Percentiles rank a stretch among this genome's conserved stretches.
Conservation (phyloP, 73 alveolate species). For the Paramecium sonneborni region DNA sequence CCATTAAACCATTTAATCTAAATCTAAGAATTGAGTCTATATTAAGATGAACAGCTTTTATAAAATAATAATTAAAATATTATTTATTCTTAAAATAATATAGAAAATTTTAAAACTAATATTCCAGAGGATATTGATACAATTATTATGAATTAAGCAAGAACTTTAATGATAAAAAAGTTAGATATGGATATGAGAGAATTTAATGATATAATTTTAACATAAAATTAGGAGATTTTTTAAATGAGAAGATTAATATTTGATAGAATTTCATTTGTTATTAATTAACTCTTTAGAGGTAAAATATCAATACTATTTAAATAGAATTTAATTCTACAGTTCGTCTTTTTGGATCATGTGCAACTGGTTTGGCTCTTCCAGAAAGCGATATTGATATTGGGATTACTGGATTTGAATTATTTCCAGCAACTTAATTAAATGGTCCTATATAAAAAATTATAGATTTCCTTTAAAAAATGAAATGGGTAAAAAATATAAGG, state of each 20-base stretch:
- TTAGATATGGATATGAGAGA: constrained; percentile 55
- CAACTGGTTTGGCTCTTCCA: constrained; percentile 66
- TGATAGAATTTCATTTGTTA: constrained; percentile 8
- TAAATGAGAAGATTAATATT: not conserved
- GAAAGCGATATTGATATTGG: constrained; percentile 67
- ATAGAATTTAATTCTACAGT: not conserved
- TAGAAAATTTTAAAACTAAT: not conserved
- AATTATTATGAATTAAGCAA: not conserved
- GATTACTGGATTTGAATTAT: constrained; percentile 63
- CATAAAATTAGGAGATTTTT: not conserved
- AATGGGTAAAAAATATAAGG: constrained; percentile 59
- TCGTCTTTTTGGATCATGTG: constrained; percentile 67
- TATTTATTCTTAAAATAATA: not conserved
- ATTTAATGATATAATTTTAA: not conserved
- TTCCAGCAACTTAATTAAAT: constrained; percentile 35
- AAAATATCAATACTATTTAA: not conserved
- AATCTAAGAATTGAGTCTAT: not conserved
- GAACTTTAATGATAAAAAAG: not conserved
- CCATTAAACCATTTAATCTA: not conserved
- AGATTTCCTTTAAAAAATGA: constrained; percentile 26
- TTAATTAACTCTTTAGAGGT: constrained; percentile 31
- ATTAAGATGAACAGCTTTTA: not conserved
- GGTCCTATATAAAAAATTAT: not conserved
- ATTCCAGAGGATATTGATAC: not conserved
- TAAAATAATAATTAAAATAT: not conserved